phyloP scores from a whole-genome alignment of 306 rosid species.

The Corylus americana region DNA sequence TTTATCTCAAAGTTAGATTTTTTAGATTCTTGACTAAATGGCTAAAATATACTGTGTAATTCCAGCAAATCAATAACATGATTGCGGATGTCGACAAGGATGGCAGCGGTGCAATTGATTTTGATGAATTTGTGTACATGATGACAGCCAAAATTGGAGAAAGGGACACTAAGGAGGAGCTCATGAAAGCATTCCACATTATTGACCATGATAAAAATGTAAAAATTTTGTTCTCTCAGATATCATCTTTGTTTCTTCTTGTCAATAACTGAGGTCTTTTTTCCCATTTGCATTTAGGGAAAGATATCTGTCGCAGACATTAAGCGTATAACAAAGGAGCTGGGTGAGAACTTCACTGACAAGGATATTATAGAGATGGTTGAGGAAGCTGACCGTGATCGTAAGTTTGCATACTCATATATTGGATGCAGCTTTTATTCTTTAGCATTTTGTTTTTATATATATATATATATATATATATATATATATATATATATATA shows the following conservation, averaged over 20 bases:
- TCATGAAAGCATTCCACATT: constrained; percentile 84
- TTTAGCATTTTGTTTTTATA: not conserved
- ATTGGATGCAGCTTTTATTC: constrained; percentile 9
- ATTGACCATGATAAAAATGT: constrained; percentile 85
- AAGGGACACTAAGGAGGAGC: constrained; percentile 93
- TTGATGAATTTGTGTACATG: constrained; percentile 90
- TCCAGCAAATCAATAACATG: constrained; percentile 92
- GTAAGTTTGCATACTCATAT: constrained; percentile 45
- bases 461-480: not conserved
- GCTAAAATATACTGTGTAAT: constrained; percentile 39
- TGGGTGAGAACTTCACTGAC: constrained; percentile 65
- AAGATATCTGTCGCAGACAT: constrained; percentile 81
- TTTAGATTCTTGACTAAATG: constrained; percentile 16
- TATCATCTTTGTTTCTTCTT: not conserved
- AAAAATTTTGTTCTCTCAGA: constrained; percentile 15
- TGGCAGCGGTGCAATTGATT: constrained; percentile 96
- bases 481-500: not conserved
- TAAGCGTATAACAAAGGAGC: constrained; percentile 65
- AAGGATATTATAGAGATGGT: constrained; percentile 72
- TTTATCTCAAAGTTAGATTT: not conserved
- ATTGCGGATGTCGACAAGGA: constrained; percentile 98
- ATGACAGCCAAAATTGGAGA: constrained; percentile 98
- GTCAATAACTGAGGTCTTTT: constrained; percentile 23
- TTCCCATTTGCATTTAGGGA: constrained; percentile 53
- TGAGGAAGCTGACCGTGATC: constrained; percentile 74